Percentiles rank a stretch among this genome's conserved stretches.
These are phyloP conservation scores for Megacollybia marginata DNA, from an alignment of 768 basidiomycete genomes.

Conservation along the genomic window DNA sequence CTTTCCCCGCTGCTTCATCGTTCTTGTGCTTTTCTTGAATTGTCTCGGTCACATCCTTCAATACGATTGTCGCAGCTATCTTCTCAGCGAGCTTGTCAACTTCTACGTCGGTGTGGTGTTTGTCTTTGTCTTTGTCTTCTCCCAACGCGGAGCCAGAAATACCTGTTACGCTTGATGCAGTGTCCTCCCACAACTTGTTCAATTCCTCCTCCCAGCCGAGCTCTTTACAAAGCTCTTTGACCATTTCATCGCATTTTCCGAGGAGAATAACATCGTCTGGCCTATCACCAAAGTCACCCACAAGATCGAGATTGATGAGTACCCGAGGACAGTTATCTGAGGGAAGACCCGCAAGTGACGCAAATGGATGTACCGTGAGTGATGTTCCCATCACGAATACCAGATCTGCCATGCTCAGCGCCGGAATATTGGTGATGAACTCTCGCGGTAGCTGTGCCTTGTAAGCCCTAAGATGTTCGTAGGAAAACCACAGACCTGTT, in stretches of 20 bases:
- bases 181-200: slow-evolving; percentile 45
- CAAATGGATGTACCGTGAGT: slow-evolving; percentile 82
- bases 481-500: slow-evolving; percentile 20
- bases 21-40: not conserved
- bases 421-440: slow-evolving; percentile 53
- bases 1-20: not conserved
- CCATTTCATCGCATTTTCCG: slow-evolving; percentile 65
- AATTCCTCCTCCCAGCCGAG: slow-evolving; percentile 74
- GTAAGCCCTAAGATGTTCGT: not conserved
- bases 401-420: slow-evolving; percentile 66
- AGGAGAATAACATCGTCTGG: slow-evolving; percentile 57
- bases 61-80: slow-evolving; percentile 21
- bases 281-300: slow-evolving; percentile 54
- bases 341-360: slow-evolving; percentile 59
- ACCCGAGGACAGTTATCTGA: slow-evolving; percentile 61
- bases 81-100: slow-evolving; percentile 26
- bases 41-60: slow-evolving; percentile 12
- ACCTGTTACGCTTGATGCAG: slow-evolving; percentile 21
- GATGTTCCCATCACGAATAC: slow-evolving; percentile 91
- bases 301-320: slow-evolving; percentile 83
- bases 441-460: slow-evolving; percentile 55
- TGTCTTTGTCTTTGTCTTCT: slow-evolving; percentile 6
- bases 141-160: slow-evolving; percentile 8
- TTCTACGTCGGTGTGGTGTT: slow-evolving; percentile 15
- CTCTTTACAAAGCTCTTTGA: slow-evolving; percentile 51